Base-by-base conservation (phyloP, 2,329 filamentous ascomycete species). In the Epichloe gansuensis region DNA sequence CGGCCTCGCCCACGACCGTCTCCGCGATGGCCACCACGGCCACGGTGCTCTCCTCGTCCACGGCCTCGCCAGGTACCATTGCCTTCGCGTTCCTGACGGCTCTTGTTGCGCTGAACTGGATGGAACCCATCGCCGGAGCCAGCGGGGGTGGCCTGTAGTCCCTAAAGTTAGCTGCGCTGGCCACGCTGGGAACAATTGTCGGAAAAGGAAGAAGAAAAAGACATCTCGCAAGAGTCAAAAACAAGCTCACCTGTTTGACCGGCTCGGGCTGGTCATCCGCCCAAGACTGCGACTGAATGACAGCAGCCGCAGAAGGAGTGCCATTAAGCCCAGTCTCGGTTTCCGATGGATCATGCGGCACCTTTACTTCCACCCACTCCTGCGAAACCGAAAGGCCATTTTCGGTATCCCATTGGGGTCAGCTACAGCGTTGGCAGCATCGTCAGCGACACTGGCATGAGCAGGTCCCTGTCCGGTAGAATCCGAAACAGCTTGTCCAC, bases 251-350 rank as follows among this genome's bases (percentile, higher is more conserved):
- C 63, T 74, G 70, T 34, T 67, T 59, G 39, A 66, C 66, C 52
- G 66, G 67, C 55, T 82, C 80, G 17, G 85, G 80, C 60, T 86
- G 80, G 55, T 93, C 87, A 62, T 95, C 89, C 28, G 88, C 88
- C 88, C 88, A 94, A 61, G 83, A 89, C 63, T 85, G 82, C 34
- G 75, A 74, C 61, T 76, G 75, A 11, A n/a, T 41, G 35, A 13
- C 12, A 52, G 70, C 64, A 41, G 72, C 67, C 8, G 72, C 71
- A 6, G 80, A 81, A 46, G 82, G 78, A n/a, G 79, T 81, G 28
- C 81, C 80, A 46, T 75, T 70, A 43, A 81, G 65, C 39, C 80
- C 81, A 39, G 76, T 81, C 56, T 93, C 87, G 5, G 85, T 84
- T 74, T 94, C 89, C 50, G 80, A 72, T 46, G 83, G 78, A 62